Evolutionary conservation across 2,329 filamentous ascomycete genomes (phyloP).

Genomic region (Emmonsiellopsis sp.): DNA sequence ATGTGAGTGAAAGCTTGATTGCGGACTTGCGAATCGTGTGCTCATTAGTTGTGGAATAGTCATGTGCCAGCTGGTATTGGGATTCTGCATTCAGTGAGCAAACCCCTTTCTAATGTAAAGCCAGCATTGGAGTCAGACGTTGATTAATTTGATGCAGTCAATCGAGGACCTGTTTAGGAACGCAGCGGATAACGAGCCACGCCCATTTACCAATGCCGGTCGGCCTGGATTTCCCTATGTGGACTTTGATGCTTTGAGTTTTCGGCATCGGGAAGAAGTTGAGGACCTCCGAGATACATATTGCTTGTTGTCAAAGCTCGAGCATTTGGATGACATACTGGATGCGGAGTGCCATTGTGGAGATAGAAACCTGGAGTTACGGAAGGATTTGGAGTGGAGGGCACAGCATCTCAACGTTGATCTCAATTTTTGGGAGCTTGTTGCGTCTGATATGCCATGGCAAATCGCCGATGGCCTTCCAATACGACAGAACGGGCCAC

Average conservation of each 20-base stretch:
- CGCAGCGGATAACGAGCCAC: neutral
- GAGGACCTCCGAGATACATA: conserved; percentile 2
- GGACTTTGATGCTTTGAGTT: neutral
- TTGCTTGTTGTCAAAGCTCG: conserved; percentile 1
- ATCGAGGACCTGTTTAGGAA: conserved; percentile 1
- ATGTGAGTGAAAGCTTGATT: neutral
- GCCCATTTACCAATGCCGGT: neutral
- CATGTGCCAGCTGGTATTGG: conserved; percentile 1
- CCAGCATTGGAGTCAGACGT: too few species aligned
- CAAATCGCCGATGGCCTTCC: conserved; percentile 1
- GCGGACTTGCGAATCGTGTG: neutral
- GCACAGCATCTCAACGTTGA: conserved; percentile 2
- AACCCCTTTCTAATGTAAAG: neutral
- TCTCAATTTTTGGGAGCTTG: conserved; percentile 1
- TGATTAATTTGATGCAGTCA: neutral
- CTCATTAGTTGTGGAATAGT: neutral
- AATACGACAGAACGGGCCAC: neutral
- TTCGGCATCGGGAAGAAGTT: conserved; percentile 1
- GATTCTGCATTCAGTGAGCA: conserved; percentile 1
- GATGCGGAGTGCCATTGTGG: conserved; percentile 1
- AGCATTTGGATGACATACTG: neutral
- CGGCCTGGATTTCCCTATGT: conserved; percentile 1
- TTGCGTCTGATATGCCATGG: conserved; percentile 1
- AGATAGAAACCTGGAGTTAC: neutral
- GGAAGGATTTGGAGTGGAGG: neutral